phyloP scores from a whole-genome alignment of 441 rosid species.

The Metrosideros polymorpha region DNA sequence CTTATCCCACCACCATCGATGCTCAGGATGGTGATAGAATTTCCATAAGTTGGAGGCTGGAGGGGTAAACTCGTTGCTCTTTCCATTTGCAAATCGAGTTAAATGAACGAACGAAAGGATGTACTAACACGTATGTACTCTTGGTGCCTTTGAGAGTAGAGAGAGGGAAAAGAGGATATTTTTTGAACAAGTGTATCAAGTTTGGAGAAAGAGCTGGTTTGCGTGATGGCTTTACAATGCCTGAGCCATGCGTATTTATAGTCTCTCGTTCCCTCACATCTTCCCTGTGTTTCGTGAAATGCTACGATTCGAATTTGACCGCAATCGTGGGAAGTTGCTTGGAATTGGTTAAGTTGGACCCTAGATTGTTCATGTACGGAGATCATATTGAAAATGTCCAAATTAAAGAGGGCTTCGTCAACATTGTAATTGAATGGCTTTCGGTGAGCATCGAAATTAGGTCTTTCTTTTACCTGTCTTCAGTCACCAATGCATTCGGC shows the following conservation, averaged over 20 bases:
- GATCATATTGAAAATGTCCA: background rate
- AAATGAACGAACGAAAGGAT: background rate
- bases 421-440: background rate
- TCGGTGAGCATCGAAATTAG: background rate
- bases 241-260: background rate
- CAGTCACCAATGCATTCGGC: background rate
- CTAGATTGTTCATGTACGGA: background rate
- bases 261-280: background rate
- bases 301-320: background rate
- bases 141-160: background rate
- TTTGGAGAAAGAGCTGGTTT: background rate
- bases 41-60: constrained; percentile 49
- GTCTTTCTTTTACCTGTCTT: background rate
- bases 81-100: background rate
- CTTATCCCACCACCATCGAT: constrained; percentile 58
- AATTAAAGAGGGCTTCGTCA: background rate
- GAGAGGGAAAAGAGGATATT: background rate
- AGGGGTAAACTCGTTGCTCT: constrained; percentile 15
- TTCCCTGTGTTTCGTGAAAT: background rate
- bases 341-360: background rate
- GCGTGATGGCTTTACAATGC: background rate
- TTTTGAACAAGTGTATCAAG: background rate
- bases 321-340: background rate
- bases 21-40: constrained; percentile 45
- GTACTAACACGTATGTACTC: background rate